Evolutionary conservation across 192 early-diverging fungal genomes (phyloP).

Genomic region (Entophlyctis luteolus): DNA sequence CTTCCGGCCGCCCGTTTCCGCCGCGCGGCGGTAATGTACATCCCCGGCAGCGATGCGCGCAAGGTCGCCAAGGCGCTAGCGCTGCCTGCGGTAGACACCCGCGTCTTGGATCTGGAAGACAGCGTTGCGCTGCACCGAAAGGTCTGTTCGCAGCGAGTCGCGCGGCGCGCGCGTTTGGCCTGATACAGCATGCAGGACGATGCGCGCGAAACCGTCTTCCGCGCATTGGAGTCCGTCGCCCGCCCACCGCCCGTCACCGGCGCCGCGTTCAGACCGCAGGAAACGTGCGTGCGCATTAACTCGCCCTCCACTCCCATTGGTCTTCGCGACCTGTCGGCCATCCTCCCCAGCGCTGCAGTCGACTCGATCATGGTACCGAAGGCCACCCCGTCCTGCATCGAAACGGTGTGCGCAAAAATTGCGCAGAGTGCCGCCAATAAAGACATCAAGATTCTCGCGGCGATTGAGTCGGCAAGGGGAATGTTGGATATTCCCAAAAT

Average conservation of each 20-base stretch:
- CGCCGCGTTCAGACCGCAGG: slow-evolving; percentile 27
- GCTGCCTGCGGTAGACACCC: slow-evolving; percentile 62
- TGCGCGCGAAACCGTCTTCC: no score
- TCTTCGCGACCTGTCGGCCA: slow-evolving; percentile 72
- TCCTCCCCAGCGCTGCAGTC: slow-evolving; percentile 55
- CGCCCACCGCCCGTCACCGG: no score
- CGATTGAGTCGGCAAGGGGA: slow-evolving; percentile 83
- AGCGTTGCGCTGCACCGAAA: slow-evolving; percentile 81
- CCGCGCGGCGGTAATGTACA: slow-evolving; percentile 14
- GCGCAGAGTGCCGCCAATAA: slow-evolving; percentile 45
- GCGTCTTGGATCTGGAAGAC: slow-evolving; percentile 93
- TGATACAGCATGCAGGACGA: background rate
- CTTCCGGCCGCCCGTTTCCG: background rate
- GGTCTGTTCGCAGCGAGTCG: slow-evolving; percentile 19
- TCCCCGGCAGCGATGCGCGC: slow-evolving; percentile 71
- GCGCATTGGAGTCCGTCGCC: no score
- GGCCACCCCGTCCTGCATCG: slow-evolving; percentile 74
- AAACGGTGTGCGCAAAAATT: slow-evolving; percentile 70
- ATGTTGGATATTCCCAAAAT: slow-evolving; percentile 73
- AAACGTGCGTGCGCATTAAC: slow-evolving; percentile 90
- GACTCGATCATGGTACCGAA: slow-evolving; percentile 85
- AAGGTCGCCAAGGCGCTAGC: slow-evolving; percentile 76
- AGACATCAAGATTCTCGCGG: slow-evolving; percentile 77
- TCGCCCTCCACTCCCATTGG: slow-evolving; percentile 66
- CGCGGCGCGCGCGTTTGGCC: background rate